A percentile compares a stretch with the other conserved stretches of the same genome.
phyloP scores from a whole-genome alignment of 73 alveolate species.

The Paramecium octaurelia region DNA sequence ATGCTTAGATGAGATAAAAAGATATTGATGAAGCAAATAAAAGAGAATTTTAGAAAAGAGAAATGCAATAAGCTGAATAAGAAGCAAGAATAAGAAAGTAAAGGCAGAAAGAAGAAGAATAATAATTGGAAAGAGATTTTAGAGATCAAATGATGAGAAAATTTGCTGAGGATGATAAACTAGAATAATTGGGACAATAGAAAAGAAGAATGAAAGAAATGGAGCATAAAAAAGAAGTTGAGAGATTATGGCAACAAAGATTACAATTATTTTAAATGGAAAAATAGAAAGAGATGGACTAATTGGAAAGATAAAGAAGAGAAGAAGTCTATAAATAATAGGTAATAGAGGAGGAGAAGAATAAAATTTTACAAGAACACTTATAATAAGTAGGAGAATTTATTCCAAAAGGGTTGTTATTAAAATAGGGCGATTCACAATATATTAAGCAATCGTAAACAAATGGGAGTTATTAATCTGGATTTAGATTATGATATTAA shows the following conservation, averaged over 20 bases:
- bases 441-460: conserved; percentile 39
- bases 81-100: conserved; percentile 45
- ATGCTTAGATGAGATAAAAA: conserved; percentile 51
- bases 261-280: conserved; percentile 30
- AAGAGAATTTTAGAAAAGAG: conserved; percentile 61
- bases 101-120: conserved; percentile 56
- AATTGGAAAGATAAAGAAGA: conserved; percentile 32
- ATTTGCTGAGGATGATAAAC: conserved; percentile 59
- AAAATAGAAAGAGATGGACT: conserved; percentile 54
- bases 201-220: conserved; percentile 61
- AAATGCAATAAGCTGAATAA: conserved; percentile 56
- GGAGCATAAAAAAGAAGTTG: conserved; percentile 62
- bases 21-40: conserved; percentile 60
- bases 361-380: conserved; percentile 45
- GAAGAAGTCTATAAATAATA: conserved; percentile 40
- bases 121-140: conserved; percentile 56
- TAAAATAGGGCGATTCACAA: conserved; percentile 43
- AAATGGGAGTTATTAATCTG: conserved; percentile 25
- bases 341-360: conserved; percentile 48
- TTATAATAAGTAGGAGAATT: conserved; percentile 51
- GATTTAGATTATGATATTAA: conserved; percentile 24
- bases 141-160: conserved; percentile 60
- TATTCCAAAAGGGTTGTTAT: conserved; percentile 58
- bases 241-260: conserved; percentile 60
- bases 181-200: conserved; percentile 48